Conservation (phyloP, 257 asterid genomes). For the Solanum peruvianum region DNA sequence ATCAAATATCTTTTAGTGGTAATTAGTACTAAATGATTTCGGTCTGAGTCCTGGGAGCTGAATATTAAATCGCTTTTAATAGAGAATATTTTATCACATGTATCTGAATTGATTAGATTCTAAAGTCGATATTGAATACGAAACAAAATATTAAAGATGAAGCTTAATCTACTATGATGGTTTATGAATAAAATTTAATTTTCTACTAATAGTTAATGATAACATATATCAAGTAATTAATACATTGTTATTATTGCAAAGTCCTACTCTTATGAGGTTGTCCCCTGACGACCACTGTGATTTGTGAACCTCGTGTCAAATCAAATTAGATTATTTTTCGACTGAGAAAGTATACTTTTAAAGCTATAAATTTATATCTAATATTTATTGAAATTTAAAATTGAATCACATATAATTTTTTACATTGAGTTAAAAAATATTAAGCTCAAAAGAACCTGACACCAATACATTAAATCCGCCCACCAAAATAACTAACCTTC, state of each 20-base stretch:
- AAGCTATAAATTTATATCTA: too few species aligned
- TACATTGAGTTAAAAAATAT: too few species aligned
- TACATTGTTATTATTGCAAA: not conserved
- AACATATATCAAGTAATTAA: too few species aligned
- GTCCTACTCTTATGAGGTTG: not conserved
- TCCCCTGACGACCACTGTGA: not conserved
- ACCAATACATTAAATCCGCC: too few species aligned
- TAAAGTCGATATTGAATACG: not conserved
- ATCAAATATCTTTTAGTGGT: not conserved
- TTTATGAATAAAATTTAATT: not conserved
- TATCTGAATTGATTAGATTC: not conserved
- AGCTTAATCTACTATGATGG: not conserved
- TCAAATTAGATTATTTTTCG: too few species aligned
- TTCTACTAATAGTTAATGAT: not conserved
- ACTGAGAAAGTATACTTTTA: too few species aligned
- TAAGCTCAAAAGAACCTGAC: too few species aligned
- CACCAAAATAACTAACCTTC: too few species aligned
- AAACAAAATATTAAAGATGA: not conserved
- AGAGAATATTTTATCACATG: not conserved
- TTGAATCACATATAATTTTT: too few species aligned
- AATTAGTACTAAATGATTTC: not conserved
- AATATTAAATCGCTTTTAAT: not conserved
- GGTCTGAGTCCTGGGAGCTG: accelerated
- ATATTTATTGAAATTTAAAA: too few species aligned
- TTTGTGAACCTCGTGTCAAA: too few species aligned